Percentiles rank a stretch among this genome's conserved stretches.
These are phyloP conservation scores for Alternaria sp. DNA, from an alignment of 2,329 filamentous ascomycete species.

Conservation along the genomic window DNA sequence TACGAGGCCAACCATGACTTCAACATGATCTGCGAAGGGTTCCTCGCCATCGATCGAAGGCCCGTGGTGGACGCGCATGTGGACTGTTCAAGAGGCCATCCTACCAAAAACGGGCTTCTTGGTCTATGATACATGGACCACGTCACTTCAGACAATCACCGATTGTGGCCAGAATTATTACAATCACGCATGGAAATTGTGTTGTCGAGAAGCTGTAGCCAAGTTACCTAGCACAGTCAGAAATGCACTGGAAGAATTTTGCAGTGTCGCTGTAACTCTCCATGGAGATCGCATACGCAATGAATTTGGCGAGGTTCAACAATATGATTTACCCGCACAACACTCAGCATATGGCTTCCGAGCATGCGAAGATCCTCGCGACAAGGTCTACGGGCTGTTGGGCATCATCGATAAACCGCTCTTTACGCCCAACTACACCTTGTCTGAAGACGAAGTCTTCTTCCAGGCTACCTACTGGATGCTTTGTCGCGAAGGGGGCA, in stretches of 20 bases:
- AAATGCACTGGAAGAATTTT: not conserved
- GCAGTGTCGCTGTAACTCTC: not conserved
- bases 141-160: not conserved
- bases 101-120: not conserved
- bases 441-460: not conserved
- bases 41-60: not conserved
- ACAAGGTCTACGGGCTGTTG: slow-evolving; percentile 3
- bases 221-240: not conserved
- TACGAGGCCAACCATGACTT: not conserved
- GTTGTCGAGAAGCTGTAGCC: not conserved
- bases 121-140: not conserved
- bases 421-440: not conserved
- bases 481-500: not conserved
- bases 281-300: not conserved
- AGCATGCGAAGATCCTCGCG: not conserved
- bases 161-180: not conserved
- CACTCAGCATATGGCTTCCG: not conserved
- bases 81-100: not conserved
- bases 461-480: not conserved
- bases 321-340: not conserved
- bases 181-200: not conserved
- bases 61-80: not conserved
- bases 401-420: not conserved
- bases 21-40: not conserved
- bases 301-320: not conserved